Evolutionary conservation across 768 basidiomycete genomes (phyloP).

Genomic region (Harrya chromipes): DNA sequence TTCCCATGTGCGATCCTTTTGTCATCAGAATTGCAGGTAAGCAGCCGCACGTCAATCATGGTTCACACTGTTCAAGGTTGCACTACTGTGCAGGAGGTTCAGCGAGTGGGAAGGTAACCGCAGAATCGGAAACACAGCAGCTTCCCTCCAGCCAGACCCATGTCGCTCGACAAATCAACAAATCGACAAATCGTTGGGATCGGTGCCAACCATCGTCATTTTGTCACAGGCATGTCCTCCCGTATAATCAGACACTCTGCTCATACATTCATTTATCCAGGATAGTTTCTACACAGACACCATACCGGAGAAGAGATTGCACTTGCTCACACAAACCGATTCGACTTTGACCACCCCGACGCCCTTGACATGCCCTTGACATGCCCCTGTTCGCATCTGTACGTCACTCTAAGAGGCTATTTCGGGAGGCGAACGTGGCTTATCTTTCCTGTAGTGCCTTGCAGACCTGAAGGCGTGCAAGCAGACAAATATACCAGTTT

Average conservation of each 20-base stretch:
- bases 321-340: constrained; percentile 75
- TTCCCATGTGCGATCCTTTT: constrained; percentile 68
- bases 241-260: neutral
- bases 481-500: constrained; percentile 88
- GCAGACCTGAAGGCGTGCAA: constrained; percentile 79
- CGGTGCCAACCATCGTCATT: constrained; percentile 85
- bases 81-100: constrained; percentile 58
- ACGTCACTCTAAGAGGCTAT: constrained; percentile 25
- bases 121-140: neutral
- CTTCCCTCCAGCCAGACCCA: constrained; percentile 54
- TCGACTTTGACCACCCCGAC: constrained; percentile 91
- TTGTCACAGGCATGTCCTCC: constrained; percentile 65
- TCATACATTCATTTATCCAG: constrained; percentile 34
- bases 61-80: neutral
- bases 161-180: constrained; percentile 78
- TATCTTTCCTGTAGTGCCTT: constrained; percentile 57
- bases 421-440: neutral
- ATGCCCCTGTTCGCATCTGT: constrained; percentile 82
- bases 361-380: no score
- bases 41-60: constrained; percentile 14
- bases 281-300: constrained; percentile 92
- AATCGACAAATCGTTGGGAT: constrained; percentile 79
- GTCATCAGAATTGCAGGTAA: constrained; percentile 82
- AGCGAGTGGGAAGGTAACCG: constrained; percentile 76
- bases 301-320: constrained; percentile 76